Conservation (phyloP, 2,329 filamentous ascomycete species). For the Trichoderma sp. region DNA sequence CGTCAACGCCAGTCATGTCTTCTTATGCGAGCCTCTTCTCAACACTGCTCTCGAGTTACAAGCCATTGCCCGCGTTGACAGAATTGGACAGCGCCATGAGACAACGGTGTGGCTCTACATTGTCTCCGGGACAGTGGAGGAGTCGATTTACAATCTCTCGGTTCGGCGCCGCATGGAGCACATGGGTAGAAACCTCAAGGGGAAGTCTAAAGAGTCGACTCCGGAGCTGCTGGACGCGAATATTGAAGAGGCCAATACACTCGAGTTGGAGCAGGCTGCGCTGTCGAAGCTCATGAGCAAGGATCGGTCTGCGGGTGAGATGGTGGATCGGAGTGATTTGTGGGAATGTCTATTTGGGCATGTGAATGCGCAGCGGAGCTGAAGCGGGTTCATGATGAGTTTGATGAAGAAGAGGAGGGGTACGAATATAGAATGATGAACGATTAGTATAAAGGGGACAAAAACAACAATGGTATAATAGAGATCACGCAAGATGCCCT, state of each 20-base stretch:
- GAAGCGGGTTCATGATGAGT: not conserved
- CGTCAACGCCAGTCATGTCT: slow-evolving; percentile 89
- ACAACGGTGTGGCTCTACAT: slow-evolving; percentile 97
- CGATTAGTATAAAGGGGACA: not conserved
- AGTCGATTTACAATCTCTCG: slow-evolving; percentile 85
- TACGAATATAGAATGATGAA: not conserved
- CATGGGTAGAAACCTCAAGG: slow-evolving; percentile 50
- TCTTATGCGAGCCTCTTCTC: slow-evolving; percentile 88
- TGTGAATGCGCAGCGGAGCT: slow-evolving; percentile 34
- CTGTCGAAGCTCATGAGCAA: slow-evolving; percentile 69
- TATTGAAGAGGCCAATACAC: slow-evolving; percentile 79
- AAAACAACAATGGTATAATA: not conserved
- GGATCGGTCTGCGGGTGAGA: slow-evolving; percentile 70
- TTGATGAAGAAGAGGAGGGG: not conserved
- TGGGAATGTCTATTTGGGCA: slow-evolving; percentile 86
- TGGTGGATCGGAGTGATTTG: slow-evolving; percentile 73
- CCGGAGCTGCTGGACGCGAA: slow-evolving; percentile 55
- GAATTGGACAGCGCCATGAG: slow-evolving; percentile 83
- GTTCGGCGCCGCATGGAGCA: slow-evolving; percentile 76
- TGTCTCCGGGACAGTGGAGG: slow-evolving; percentile 85
- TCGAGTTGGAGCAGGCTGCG: slow-evolving; percentile 73
- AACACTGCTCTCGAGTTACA: slow-evolving; percentile 94
- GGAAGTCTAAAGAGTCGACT: slow-evolving; percentile 41
- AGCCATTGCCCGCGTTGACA: slow-evolving; percentile 89
- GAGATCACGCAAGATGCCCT: not conserved